phyloP scores from a whole-genome alignment of 192 early-diverging fungal species.

The Linnemannia schmuckeri region DNA sequence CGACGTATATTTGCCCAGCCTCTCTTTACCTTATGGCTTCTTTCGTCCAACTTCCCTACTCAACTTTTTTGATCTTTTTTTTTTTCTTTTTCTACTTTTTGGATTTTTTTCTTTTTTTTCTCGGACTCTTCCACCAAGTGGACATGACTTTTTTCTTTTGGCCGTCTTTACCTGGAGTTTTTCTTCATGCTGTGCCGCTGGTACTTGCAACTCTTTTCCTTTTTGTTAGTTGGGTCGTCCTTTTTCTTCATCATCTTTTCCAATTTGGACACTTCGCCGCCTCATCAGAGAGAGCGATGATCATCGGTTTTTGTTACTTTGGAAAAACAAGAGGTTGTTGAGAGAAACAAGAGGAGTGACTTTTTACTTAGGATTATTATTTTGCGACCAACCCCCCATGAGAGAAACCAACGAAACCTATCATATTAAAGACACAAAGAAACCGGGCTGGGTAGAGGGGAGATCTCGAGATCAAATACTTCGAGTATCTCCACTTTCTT shows the following conservation, averaged over 20 bases:
- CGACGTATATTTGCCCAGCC: slow-evolving; percentile 5
- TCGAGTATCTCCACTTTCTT: neutral
- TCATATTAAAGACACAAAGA: slow-evolving; percentile 42
- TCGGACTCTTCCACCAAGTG: neutral
- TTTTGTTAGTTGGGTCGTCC: neutral
- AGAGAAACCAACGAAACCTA: slow-evolving; percentile 3
- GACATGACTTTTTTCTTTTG: slow-evolving; percentile 10
- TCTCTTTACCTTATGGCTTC: neutral
- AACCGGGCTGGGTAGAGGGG: slow-evolving; percentile 27
- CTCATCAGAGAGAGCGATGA: slow-evolving; percentile 10
- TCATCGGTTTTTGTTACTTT: neutral
- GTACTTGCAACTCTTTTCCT: slow-evolving; percentile 5
- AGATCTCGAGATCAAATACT: slow-evolving; percentile 44
- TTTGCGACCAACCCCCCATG: slow-evolving; percentile 23
- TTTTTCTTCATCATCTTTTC: neutral
- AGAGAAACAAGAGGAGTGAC: slow-evolving; percentile 9
- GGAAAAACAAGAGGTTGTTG: slow-evolving; percentile 11
- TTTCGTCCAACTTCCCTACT: neutral
- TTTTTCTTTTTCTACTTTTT: slow-evolving; percentile 19
- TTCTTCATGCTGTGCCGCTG: slow-evolving; percentile 30
- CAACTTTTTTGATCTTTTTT: slow-evolving; percentile 11
- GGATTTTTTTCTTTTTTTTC: slow-evolving; percentile 16
- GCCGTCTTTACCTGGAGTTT: neutral
- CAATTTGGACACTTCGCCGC: neutral
- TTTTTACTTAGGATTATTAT: neutral